A percentile compares a stretch with the other conserved stretches of the same genome.
Conservation (phyloP, 257 asterid species). For the Perilla frutescens region DNA sequence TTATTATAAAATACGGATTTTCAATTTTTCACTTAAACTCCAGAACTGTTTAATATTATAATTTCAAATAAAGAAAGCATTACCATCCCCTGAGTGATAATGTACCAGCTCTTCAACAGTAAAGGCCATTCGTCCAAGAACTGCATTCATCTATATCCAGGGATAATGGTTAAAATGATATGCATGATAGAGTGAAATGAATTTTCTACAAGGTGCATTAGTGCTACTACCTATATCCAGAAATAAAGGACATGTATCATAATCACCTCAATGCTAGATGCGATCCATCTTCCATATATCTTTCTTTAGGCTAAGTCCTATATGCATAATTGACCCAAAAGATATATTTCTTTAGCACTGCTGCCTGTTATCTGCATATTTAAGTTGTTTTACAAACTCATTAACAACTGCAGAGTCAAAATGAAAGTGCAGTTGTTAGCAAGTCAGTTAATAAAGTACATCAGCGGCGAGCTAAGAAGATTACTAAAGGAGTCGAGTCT, state of each 20-base stretch:
- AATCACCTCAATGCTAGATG: too few relatives aligned
- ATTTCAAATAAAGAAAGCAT: conserved; percentile 24
- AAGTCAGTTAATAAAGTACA: too few relatives aligned
- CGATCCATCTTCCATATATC: too few relatives aligned
- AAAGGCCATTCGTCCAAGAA: conserved; percentile 88
- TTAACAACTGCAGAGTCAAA: too few relatives aligned
- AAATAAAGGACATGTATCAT: conserved; percentile 22
- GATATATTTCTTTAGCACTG: too few relatives aligned
- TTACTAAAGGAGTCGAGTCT: too few relatives aligned
- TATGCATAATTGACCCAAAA: too few relatives aligned
- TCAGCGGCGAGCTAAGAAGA: too few relatives aligned
- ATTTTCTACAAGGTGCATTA: conserved; percentile 11
- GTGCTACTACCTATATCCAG: conserved; percentile 10
- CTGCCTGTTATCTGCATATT: too few relatives aligned
- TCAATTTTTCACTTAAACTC: conserved; percentile 26
- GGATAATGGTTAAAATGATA: conserved; percentile 30
- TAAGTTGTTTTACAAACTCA: too few relatives aligned
- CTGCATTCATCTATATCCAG: conserved; percentile 77
- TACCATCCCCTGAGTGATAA: conserved; percentile 99
- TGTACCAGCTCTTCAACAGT: conserved; percentile 92
- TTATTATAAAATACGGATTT: conserved; percentile 14
- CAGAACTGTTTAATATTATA: conserved; percentile 6
- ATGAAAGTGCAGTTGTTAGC: too few relatives aligned
- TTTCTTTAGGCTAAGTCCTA: too few relatives aligned
- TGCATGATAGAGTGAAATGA: conserved; percentile 20